These are phyloP conservation scores for Penstemon newberryi DNA, from an alignment of 257 asterid species.

Conservation along the genomic window DNA sequence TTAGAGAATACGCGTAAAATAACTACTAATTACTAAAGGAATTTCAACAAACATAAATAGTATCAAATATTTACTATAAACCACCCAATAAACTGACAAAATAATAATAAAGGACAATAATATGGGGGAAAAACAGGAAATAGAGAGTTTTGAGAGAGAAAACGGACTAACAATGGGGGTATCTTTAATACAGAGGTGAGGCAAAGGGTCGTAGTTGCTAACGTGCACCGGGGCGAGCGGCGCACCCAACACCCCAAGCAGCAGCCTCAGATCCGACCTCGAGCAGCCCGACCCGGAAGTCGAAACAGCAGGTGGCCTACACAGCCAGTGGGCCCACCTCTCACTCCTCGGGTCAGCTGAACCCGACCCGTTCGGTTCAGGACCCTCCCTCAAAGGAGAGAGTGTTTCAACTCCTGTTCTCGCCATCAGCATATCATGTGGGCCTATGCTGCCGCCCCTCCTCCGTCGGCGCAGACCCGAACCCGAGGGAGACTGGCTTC, in stretches of 20 bases:
- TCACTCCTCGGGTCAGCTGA: constrained; percentile 45
- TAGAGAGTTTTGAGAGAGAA: neutral
- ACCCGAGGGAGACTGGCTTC: constrained; percentile 45
- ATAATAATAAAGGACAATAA: neutral
- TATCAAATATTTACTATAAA: too few species aligned
- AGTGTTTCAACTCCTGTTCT: constrained; percentile 54
- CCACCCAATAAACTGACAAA: neutral
- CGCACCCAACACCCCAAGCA: constrained; percentile 83
- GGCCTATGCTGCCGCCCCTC: constrained; percentile 36
- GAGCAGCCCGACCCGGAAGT: constrained; percentile 45
- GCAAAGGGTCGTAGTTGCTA: constrained; percentile 56
- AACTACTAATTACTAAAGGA: too few species aligned
- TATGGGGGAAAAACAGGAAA: neutral
- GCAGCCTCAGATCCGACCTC: constrained; percentile 75
- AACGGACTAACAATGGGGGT: constrained; percentile 55
- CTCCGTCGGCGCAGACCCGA: constrained; percentile 41
- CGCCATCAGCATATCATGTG: constrained; percentile 32
- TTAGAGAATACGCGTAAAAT: too few species aligned
- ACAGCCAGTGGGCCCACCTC: constrained; percentile 61
- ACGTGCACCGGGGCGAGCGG: constrained; percentile 87
- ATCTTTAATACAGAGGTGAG: constrained; percentile 54
- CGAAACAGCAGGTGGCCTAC: constrained; percentile 52
- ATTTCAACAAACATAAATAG: too few species aligned
- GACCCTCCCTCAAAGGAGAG: constrained; percentile 71
- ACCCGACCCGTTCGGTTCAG: constrained; percentile 60